Evolutionary conservation across 2,329 filamentous ascomycete genomes (phyloP).

Genomic region (Metarhizium album): DNA sequence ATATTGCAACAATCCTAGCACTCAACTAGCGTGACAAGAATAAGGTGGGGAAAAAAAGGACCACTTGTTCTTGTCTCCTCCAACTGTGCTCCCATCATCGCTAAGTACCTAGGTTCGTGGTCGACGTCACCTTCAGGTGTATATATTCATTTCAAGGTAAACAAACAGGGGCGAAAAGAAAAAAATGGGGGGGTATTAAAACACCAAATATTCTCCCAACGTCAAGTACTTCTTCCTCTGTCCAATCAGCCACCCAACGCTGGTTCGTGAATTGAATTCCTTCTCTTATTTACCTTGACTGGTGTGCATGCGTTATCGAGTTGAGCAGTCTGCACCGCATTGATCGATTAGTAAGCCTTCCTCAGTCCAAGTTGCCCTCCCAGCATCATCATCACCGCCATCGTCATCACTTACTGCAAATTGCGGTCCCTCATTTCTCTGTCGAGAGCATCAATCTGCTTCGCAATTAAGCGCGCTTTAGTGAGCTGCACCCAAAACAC

Average conservation of each 20-base stretch:
- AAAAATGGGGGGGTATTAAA: slow-evolving; percentile 6
- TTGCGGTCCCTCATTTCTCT: slow-evolving; percentile 46
- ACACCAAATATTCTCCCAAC: background rate
- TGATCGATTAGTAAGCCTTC: no score
- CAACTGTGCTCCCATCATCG: background rate
- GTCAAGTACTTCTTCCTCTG: background rate
- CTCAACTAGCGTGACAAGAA: background rate
- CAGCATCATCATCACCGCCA: background rate
- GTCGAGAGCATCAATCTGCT: slow-evolving; percentile 43
- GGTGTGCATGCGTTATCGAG: slow-evolving; percentile 14
- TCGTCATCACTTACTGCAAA: slow-evolving; percentile 25
- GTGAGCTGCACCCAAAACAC: slow-evolving; percentile 24
- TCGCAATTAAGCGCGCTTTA: slow-evolving; percentile 33
- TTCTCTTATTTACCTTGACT: slow-evolving; percentile 5
- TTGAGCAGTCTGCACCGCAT: slow-evolving; percentile 10
- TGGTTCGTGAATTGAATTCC: background rate
- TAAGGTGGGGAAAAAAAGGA: background rate
- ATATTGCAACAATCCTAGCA: background rate
- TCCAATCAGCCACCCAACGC: background rate
- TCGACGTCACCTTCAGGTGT: background rate
- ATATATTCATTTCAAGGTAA: background rate
- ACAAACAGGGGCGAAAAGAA: background rate
- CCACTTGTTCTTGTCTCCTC: background rate
- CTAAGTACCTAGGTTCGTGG: background rate
- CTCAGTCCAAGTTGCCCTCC: background rate